Evolutionary conservation across 2,329 filamentous ascomycete genomes (phyloP).

Genomic region (Fusarium sp.): DNA sequence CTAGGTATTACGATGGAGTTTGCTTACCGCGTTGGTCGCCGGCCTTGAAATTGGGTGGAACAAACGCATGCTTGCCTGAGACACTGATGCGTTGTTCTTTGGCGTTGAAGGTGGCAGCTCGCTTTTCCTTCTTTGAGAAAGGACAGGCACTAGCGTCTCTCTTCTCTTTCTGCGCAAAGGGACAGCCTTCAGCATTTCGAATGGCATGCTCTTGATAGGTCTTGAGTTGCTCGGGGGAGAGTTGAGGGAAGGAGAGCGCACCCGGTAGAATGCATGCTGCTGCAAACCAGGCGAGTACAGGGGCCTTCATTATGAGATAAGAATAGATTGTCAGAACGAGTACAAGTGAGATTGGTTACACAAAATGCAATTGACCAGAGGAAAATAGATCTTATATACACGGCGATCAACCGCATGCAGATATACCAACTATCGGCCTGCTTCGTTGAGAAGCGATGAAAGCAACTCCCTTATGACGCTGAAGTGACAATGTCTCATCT

Average conservation of each 20-base stretch:
- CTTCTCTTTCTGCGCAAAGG: slow-evolving; percentile 6
- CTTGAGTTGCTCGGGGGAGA: slow-evolving; percentile 8
- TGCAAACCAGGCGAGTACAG: neutral
- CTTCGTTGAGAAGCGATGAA: too few relatives aligned
- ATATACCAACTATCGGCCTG: too few relatives aligned
- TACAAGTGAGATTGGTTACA: neutral
- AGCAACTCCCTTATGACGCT: too few relatives aligned
- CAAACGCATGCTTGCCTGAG: slow-evolving; percentile 1
- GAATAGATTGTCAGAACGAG: rapidly evolving
- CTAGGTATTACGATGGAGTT: rapidly evolving
- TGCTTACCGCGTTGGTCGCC: slow-evolving; percentile 11
- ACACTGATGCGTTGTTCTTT: slow-evolving; percentile 18
- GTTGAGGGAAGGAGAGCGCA: neutral
- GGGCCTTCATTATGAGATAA: neutral
- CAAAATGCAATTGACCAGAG: rapidly evolving
- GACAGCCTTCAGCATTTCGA: neutral
- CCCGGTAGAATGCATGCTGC: neutral
- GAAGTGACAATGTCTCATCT: too few relatives aligned
- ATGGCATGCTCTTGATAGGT: neutral
- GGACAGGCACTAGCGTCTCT: neutral
- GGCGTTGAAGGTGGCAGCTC: slow-evolving; percentile 10
- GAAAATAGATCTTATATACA: neutral
- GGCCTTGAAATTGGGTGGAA: slow-evolving; percentile 4
- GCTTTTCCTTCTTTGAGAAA: slow-evolving; percentile 2
- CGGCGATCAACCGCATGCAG: neutral